Conservation (phyloP, 768 basidiomycete genomes). For the Rhizopogon vesiculosus region DNA sequence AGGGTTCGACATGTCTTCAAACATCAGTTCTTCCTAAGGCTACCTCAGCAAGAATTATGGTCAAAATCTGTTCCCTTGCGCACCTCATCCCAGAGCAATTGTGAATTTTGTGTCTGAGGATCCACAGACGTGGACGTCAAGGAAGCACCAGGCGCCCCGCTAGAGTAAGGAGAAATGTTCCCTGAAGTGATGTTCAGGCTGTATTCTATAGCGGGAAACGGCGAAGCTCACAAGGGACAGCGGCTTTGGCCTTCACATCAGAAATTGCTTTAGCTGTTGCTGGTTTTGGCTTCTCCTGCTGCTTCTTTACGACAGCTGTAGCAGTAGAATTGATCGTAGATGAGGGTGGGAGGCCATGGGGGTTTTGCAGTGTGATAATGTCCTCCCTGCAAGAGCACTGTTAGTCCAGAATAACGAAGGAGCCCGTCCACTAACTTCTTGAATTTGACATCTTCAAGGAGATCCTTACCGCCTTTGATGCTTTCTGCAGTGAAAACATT, state of each 20-base stretch:
- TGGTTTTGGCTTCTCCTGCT: conserved; percentile 26
- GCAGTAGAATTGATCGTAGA: conserved; percentile 36
- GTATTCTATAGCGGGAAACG: not conserved
- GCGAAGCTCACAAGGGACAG: conserved; percentile 57
- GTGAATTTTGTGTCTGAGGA: conserved; percentile 59
- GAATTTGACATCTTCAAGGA: conserved; percentile 82
- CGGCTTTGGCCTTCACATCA: conserved; percentile 45
- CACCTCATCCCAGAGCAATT: conserved; percentile 93
- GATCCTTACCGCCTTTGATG: conserved; percentile 77
- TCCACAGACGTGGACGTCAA: conserved; percentile 91
- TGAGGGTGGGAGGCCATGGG: conserved; percentile 66
- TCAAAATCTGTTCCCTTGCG: not conserved
- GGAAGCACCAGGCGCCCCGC: conserved; percentile 86
- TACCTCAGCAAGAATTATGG: not conserved
- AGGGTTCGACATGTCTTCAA: conserved; percentile 82
- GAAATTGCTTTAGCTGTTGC: conserved; percentile 27
- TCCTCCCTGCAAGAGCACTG: conserved; percentile 52
- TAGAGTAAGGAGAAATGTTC: conserved; percentile 91
- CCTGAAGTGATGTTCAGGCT: conserved; percentile 37
- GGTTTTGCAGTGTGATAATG: conserved; percentile 91
- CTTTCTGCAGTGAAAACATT: conserved; percentile 95
- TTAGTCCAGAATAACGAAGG: not conserved
- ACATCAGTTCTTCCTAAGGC: conserved; percentile 90
- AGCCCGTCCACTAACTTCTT: conserved; percentile 55
- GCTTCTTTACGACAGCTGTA: conserved; percentile 29